These are phyloP conservation scores for Russula foetens DNA, from an alignment of 768 basidiomycete genomes.

Conservation along the genomic window DNA sequence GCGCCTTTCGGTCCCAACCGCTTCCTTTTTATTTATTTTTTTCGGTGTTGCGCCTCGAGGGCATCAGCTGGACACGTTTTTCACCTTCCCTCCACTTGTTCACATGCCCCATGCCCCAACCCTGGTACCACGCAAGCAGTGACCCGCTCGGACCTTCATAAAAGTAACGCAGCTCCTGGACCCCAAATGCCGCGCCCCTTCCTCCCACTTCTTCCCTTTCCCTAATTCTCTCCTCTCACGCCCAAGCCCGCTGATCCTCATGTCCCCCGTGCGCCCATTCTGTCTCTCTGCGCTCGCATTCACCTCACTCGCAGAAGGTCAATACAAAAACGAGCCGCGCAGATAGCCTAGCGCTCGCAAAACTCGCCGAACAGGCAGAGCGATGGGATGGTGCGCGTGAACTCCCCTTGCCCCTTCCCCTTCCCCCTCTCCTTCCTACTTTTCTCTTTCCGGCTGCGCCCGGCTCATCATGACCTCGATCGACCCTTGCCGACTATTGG, in stretches of 20 bases:
- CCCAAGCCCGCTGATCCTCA: not conserved
- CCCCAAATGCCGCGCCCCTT: not conserved
- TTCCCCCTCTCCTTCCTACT: not conserved
- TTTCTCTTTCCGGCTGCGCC: too few relatives aligned
- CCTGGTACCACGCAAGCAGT: slow-evolving; percentile 8
- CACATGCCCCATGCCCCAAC: slow-evolving; percentile 18
- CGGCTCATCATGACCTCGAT: not conserved
- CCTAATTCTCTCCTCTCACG: not conserved
- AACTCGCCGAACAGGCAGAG: slow-evolving; percentile 82
- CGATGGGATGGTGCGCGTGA: slow-evolving; percentile 68
- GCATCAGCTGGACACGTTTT: slow-evolving; percentile 10
- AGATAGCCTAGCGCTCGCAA: slow-evolving; percentile 56
- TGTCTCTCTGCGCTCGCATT: not conserved
- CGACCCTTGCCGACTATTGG: too few relatives aligned
- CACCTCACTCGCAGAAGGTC: slow-evolving; percentile 10
- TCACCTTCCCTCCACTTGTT: not conserved
- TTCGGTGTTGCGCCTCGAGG: not conserved
- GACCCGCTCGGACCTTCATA: slow-evolving; percentile 1
- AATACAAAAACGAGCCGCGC: slow-evolving; percentile 18
- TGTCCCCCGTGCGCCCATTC: slow-evolving; percentile 16
- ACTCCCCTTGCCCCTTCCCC: not conserved
- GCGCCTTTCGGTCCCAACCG: too few relatives aligned
- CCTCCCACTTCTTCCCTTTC: not conserved
- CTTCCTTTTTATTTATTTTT: not conserved
- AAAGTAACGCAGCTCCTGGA: not conserved